phyloP scores from a whole-genome alignment of 257 asterid species.

The Parsonsia alboflavescens region DNA sequence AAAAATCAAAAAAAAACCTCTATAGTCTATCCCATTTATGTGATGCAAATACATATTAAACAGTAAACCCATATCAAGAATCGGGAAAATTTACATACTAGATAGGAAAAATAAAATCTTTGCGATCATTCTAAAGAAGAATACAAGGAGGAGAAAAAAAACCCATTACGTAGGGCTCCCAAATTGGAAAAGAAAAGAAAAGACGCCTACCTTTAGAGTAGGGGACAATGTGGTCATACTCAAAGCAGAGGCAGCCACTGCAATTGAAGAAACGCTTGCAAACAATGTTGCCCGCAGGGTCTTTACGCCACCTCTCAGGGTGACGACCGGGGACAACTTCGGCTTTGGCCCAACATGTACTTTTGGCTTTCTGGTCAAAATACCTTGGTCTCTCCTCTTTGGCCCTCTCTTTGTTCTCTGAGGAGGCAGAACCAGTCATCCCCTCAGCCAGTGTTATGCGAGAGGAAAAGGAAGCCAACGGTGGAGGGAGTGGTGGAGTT shows the following conservation, averaged over 20 bases:
- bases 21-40: background rate
- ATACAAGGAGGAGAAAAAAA: constrained; percentile 5
- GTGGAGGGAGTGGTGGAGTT: background rate
- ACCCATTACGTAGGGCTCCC: background rate
- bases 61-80: background rate
- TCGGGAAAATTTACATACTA: background rate
- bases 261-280: constrained; percentile 91
- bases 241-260: constrained; percentile 92
- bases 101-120: background rate
- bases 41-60: background rate
- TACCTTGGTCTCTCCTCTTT: constrained; percentile 48
- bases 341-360: constrained; percentile 73
- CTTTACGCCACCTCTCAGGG: constrained; percentile 99
- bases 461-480: too few relatives aligned
- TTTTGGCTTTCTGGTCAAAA: constrained; percentile 67
- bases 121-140: background rate
- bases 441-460: background rate
- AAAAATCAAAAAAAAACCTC: background rate
- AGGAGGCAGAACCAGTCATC: constrained; percentile 12
- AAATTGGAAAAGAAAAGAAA: background rate
- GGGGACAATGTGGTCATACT: constrained; percentile 85
- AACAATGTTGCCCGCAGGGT: constrained; percentile 86
- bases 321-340: constrained; percentile 83
- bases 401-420: constrained; percentile 4
- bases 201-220: constrained; percentile 65